Evolutionary conservation across 768 basidiomycete genomes (phyloP), one percentile per base, ranked within the genome.

Genomic region (Rhodotorula toruloides): DNA sequence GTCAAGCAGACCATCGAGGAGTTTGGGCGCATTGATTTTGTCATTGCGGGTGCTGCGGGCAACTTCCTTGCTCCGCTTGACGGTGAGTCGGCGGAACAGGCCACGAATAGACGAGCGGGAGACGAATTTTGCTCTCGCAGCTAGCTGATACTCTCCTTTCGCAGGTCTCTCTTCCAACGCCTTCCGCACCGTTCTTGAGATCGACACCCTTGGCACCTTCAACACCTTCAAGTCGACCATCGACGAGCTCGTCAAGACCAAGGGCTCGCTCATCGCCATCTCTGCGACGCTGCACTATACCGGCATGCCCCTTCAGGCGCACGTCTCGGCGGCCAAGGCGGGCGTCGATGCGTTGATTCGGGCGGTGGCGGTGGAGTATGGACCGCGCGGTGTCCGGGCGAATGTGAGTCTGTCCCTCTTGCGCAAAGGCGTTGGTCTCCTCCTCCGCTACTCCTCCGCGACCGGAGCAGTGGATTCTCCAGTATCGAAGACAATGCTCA

Each of bases 21-120:
- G 71, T 92, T 88, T 75, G 92, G 93, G 1, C 82, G 82, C 69
- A 90, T 99, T 64, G 93, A 99, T 79, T 94, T 90, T 76, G 93
- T 97, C 56, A 89, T 97, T 91, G 90, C 75, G 91, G 91, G 89
- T 67, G 92, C 92, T 47, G 94, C 94, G 63, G 94, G 94, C 5
- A 99, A 98, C 80, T 99, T 97, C 79, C 81, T 99, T 36, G 87
- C 88, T 3, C 87, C 91, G 22, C 89, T 94, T 63, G 84, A 85
- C 44, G 58, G 54, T 65, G 55, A 21, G 62, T 25, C 36, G n/a
- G n/a, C n/a, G n/a, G n/a, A n/a, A n/a, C n/a, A n/a, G n/a, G n/a
- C n/a, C n/a, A n/a, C n/a, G n/a, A n/a, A n/a, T n/a, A n/a, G n/a
- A n/a, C n/a, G n/a, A n/a, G n/a, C n/a, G n/a, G n/a, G n/a, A n/a